Evolutionary conservation across 306 rosid genomes (phyloP).

Genomic region (Mucuna pruriens): DNA sequence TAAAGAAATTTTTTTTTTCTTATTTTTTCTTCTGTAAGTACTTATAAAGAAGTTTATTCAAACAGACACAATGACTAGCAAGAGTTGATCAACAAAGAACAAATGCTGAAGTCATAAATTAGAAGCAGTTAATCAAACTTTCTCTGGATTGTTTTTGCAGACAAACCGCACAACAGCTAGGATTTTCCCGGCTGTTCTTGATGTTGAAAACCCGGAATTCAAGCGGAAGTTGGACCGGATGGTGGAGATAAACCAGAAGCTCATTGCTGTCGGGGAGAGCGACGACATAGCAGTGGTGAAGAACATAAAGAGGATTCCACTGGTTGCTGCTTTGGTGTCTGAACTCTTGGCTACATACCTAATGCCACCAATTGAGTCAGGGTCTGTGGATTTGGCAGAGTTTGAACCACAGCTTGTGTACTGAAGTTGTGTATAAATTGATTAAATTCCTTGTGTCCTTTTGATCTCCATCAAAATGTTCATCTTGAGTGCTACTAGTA

Average conservation of each 20-base stretch:
- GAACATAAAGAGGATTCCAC: constrained; percentile 93
- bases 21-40: no score
- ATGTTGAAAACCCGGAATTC: constrained; percentile 98
- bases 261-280: constrained; percentile 73
- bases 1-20: no score
- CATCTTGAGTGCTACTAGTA: constrained; percentile 36
- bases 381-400: constrained; percentile 96
- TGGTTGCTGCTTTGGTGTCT: constrained; percentile 76
- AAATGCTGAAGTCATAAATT: background rate
- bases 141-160: constrained; percentile 50
- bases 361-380: constrained; percentile 95
- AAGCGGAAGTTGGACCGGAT: constrained; percentile 86
- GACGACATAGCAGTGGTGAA: constrained; percentile 74
- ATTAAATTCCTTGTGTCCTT: constrained; percentile 36
- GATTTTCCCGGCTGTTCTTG: constrained; percentile 94
- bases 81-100: constrained; percentile 7
- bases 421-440: constrained; percentile 55
- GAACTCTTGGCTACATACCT: constrained; percentile 89
- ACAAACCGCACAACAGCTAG: constrained; percentile 97
- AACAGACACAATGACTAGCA: background rate
- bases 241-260: constrained; percentile 84
- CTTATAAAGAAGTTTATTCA: no score
- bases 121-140: background rate
- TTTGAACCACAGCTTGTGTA: constrained; percentile 86
- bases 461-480: constrained; percentile 36